Evolutionary conservation across 2,329 filamentous ascomycete genomes (phyloP), one percentile per base, ranked within the genome.

Genomic region (Cylindrodendrum hubeiense): DNA sequence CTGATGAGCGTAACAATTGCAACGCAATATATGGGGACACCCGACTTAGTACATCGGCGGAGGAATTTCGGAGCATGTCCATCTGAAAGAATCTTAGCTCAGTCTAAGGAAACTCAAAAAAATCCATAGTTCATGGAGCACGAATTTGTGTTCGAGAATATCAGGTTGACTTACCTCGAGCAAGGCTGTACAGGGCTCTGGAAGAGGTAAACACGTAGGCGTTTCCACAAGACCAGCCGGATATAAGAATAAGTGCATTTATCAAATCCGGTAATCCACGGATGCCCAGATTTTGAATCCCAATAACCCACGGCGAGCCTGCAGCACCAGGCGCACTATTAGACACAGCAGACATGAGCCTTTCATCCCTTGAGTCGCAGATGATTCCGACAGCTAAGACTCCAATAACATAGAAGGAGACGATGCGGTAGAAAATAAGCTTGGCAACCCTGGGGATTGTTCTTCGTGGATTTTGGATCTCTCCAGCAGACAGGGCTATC

Each of bases 271-370:
- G 86, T 21, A 89, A 80, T 9, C 83, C 85, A 0, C 74, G 70
- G 61, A 89, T 82, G 10, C 82, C 78, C 67, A 88, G 68, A 70
- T 86, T 86, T 52, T 81, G 77, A 84, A 89, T 88, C 44, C 86
- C 86, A 69, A 90, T 88, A 57, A 89, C 86, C 71, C 88, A 89
- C 1, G 87, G 87, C 24, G 87, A 89, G 1, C 86, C 85, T 7
- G 85, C 84, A 5, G 86, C 34, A 21, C 49, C 49, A 7, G 22
- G 17, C 15, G 12, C 13, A n/a, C 17, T 6, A 22, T 37, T 15
- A 4, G 13, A 17, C 7, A 51, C 5, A 2, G 49, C 49, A 6
- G 46, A 26, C 19, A 60, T 10, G n/a, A 60, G 56, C 34, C 41
- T 51, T 1, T 33, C 22, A 33, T 60, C 56, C n/a, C 22, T 19